Percentiles rank a stretch among this genome's conserved stretches.
phyloP scores from a whole-genome alignment of 305 asterid genomes.

The Andrographis paniculata region DNA sequence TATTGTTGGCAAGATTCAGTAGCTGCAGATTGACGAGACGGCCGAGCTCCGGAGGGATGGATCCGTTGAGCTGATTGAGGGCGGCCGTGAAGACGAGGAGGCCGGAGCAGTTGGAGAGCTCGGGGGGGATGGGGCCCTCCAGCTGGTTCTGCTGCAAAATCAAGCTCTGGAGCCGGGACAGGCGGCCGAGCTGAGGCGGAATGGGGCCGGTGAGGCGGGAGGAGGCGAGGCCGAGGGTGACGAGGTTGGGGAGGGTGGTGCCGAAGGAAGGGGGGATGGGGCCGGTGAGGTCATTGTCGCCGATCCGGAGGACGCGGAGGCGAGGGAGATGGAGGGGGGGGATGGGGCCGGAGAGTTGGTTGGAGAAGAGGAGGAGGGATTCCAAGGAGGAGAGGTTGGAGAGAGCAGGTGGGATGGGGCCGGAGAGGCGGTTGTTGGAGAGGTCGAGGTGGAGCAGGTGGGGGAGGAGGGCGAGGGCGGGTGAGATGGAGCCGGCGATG shows the following conservation, averaged over 20 bases:
- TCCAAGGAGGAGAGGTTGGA: conserved; percentile 61
- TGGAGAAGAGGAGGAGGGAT: conserved; percentile 65
- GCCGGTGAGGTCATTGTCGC: conserved; percentile 71
- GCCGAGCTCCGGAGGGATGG: conserved; percentile 48
- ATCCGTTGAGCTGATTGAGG: conserved; percentile 49
- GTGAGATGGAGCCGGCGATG: conserved; percentile 56
- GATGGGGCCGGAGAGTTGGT: conserved; percentile 74
- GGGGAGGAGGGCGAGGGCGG: conserved; percentile 42
- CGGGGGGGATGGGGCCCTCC: conserved; percentile 52
- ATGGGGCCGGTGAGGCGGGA: conserved; percentile 55
- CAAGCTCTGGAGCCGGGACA: conserved; percentile 32
- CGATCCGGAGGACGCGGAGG: conserved; percentile 41
- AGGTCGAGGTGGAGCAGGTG: conserved; percentile 87
- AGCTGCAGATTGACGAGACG: conserved; percentile 34
- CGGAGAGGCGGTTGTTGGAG: conserved; percentile 56
- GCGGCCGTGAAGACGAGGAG: conserved; percentile 54
- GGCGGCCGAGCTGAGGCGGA: conserved; percentile 51
- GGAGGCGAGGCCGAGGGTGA: conserved; percentile 58
- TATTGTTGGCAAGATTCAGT: conserved; percentile 59
- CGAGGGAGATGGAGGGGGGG: conserved; percentile 30
- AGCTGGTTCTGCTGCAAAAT: conserved; percentile 58
- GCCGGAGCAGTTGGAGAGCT: conserved; percentile 50
- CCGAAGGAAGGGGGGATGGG: conserved; percentile 47
- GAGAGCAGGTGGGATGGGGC: conserved; percentile 86
- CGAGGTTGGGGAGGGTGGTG: conserved; percentile 33